Evolutionary conservation across 2,329 filamentous ascomycete species (phyloP), one percentile per base, ranked within the genome.

Genomic region (Fusarium miscanthi): DNA sequence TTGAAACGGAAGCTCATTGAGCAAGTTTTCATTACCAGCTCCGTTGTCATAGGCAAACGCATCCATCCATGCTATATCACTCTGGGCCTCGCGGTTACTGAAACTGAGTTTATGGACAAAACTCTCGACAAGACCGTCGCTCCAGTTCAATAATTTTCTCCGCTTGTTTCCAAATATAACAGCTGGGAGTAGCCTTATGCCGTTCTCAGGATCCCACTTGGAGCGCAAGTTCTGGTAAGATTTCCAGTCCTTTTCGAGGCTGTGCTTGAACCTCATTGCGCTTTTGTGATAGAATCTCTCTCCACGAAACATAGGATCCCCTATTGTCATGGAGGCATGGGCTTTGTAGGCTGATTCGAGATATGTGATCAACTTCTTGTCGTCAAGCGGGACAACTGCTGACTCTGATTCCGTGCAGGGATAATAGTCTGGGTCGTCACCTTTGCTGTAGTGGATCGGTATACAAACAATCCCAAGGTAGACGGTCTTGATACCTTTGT

Each of bases 121-220:
- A 10, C 11, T 12, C 8, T 8, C n/a, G 11, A 33, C 12, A 51
- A n/a, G 16, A 11, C n/a, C 12, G 3, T 8, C 6, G 6, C 12
- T 23, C n/a, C 46, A 33, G 6, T 4, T 6, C 23, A 19, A 11
- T 35, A 23, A 6, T 3, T 12, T 9, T 6, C 6, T 27, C 10
- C 17, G 21, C 6, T 9, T 30, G 19, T 31, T 53, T 30, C 61
- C 66, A 21, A 70, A 67, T 19, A 70, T 53, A 4, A 58, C 31
- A 25, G 61, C 62, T 7, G 45, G 56, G 16, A 58, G 40, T 30
- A 67, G 3, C 11, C 43, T 9, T 16, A 46, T 21, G 4, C 35
- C 35, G 12, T 37, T 21, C 10, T 3, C 2, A 2, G 14, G 3
- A 4, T 19, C 14, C 60, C 51, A 66, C 1, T 8, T 16, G 5